A percentile compares a stretch with the other conserved stretches of the same genome.
Conservation (phyloP, 2,329 filamentous ascomycete genomes). For the Hypoxylon sp. region DNA sequence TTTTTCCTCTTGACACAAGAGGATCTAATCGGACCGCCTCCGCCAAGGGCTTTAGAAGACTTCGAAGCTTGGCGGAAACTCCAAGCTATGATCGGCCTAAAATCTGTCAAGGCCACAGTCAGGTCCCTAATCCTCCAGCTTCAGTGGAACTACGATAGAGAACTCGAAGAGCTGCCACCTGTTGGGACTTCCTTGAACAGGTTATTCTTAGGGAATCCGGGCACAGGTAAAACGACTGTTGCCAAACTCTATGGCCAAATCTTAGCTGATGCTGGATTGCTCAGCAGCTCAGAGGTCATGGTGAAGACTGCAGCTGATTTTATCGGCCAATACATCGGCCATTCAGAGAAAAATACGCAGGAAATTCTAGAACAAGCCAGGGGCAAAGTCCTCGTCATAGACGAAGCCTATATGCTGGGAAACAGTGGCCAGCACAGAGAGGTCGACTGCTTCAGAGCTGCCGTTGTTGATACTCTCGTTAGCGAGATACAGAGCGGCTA, state of each 20-base stretch:
- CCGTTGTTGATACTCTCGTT: conserved; percentile 74
- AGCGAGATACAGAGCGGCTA: conserved; percentile 72
- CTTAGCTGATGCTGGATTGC: conserved; percentile 70
- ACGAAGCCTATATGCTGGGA: conserved; percentile 73
- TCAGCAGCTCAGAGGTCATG: conserved; percentile 72
- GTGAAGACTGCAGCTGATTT: conserved; percentile 74
- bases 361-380: conserved; percentile 67
- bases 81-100: conserved; percentile 67
- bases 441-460: conserved; percentile 60
- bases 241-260: conserved; percentile 74
- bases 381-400: conserved; percentile 75
- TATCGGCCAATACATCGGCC: conserved; percentile 67
- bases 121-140: conserved; percentile 65
- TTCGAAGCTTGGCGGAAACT: conserved; percentile 68
- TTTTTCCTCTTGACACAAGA: conserved; percentile 16
- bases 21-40: conserved; percentile 60
- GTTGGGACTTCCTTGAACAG: conserved; percentile 69
- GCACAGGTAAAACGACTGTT: conserved; percentile 76
- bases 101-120: conserved; percentile 68
- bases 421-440: conserved; percentile 46
- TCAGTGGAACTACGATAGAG: conserved; percentile 69
- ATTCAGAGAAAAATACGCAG: conserved; percentile 71
- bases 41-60: conserved; percentile 61
- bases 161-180: conserved; percentile 66
- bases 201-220: conserved; percentile 73